Conservation (phyloP, 495 filamentous ascomycete genomes). For the Diplogelasinospora grovesii region DNA sequence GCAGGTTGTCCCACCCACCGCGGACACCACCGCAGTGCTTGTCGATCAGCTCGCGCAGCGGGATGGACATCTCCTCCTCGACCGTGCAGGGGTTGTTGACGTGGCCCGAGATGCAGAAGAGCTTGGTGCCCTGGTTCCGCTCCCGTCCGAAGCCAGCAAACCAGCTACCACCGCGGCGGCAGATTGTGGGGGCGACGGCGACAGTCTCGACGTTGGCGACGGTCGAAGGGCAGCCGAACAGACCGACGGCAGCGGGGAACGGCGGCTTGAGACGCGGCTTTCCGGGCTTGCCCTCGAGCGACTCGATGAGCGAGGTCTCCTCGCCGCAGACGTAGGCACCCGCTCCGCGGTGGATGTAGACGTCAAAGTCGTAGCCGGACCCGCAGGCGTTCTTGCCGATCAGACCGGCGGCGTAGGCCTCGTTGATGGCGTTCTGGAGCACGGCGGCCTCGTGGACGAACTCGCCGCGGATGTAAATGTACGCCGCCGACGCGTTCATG, state of each 20-base stretch:
- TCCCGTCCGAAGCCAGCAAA: constrained; percentile 90
- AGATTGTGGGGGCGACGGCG: constrained; percentile 92
- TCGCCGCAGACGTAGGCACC: constrained; percentile 97
- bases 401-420: constrained; percentile 86
- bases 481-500: constrained; percentile 97
- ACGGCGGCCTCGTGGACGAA: constrained; percentile 97
- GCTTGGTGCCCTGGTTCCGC: constrained; percentile 92
- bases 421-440: constrained; percentile 90
- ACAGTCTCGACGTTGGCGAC: constrained; percentile 98
- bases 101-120: constrained; percentile 97
- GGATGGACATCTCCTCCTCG: constrained; percentile 98
- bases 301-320: constrained; percentile 96
- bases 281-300: constrained; percentile 94
- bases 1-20: constrained; percentile 96
- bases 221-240: constrained; percentile 96
- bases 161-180: constrained; percentile 85
- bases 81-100: constrained; percentile 98
- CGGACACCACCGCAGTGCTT: constrained; percentile 94
- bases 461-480: constrained; percentile 99
- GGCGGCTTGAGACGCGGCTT: constrained; percentile 98
- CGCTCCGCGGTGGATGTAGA: constrained; percentile 93
- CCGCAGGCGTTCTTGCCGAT: constrained; percentile 98
- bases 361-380: constrained; percentile 94
- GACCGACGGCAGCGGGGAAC: constrained; percentile 92
- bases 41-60: constrained; percentile 89